phyloP scores from a whole-genome alignment of 2,329 filamentous ascomycete genomes.

The Colletotrichum somersetense region DNA sequence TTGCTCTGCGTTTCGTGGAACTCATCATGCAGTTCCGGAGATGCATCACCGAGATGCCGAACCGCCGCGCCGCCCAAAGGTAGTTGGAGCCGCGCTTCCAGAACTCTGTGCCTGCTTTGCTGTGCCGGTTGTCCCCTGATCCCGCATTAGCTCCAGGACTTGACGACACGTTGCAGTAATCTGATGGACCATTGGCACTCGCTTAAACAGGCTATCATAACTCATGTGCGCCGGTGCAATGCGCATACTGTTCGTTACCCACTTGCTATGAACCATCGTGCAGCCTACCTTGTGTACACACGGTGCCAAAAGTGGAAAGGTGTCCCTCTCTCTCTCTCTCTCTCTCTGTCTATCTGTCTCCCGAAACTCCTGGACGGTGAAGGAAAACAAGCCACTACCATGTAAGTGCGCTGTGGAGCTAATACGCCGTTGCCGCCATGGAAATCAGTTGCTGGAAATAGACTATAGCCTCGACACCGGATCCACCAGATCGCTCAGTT shows the following conservation, averaged over 20 bases:
- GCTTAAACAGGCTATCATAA: background rate
- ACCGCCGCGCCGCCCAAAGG: background rate
- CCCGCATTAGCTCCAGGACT: background rate
- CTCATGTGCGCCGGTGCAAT: background rate
- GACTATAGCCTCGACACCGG: constrained; percentile 48
- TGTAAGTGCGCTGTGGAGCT: background rate
- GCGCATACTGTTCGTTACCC: background rate
- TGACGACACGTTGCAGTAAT: background rate
- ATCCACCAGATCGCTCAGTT: constrained; percentile 66
- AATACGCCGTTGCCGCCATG: background rate
- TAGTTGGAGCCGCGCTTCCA: no score
- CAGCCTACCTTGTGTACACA: background rate
- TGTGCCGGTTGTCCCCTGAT: no score
- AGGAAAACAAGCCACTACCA: background rate
- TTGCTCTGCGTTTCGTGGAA: background rate
- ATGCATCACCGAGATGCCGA: background rate
- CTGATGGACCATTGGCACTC: background rate
- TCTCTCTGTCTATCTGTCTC: background rate
- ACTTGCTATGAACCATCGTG: constrained; percentile 14
- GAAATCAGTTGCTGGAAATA: background rate
- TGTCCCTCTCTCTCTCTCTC: background rate
- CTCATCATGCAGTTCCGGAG: background rate
- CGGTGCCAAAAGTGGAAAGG: constrained; percentile 2
- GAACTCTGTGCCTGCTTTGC: background rate
- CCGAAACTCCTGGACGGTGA: constrained; percentile 1